Base-by-base conservation (phyloP, 305 asterid species). In the Fraxinus sp. region DNA sequence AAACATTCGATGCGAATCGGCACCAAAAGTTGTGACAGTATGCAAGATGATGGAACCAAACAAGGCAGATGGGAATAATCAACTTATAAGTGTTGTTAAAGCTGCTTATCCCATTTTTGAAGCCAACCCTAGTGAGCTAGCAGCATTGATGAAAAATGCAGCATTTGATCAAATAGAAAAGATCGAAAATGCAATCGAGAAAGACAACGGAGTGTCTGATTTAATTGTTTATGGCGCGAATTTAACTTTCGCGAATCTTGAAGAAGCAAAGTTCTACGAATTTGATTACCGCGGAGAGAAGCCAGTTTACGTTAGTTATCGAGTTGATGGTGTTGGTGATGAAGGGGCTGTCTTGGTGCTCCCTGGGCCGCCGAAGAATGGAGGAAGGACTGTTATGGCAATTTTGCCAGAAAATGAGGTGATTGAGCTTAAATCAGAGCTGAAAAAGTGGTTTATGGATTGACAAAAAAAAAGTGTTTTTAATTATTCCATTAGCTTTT, bases 161-260 rank as follows among this genome's bases (percentile, higher is more conserved):
- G 88, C 86, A 0, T 22, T 32, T 0, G 93, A 93, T 7, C 95
- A 91, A 84, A 72, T 82, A 1, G n/a, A 75, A 77, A 83, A 24
- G 78, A 91, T 94, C 46, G 91, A 91, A 5, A 90, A 87, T 43
- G 89, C 87, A 2, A 71, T 94, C 87, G 93, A 87, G 82, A 85
- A 81, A 28, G 95, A 87, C 0, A 37, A 83, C 0, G 97, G 97
- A 11, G 3, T 83, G 85, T 64, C 89, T 0, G 98, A 95, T 85
- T 84, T 91, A 18, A 75, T 91, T 18, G 6, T 94, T 0, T 95
- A 92, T 36, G 99, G 97, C 0, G 96, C 92, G 37, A 93, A 93
- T 71, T 64, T 93, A 64, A 93, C 96, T 3, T 90, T 95, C 20
- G 89, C 89, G 83, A 77, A 89, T 88, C 36, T 91, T 30, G 97